Conservation (phyloP, 345 rosid species). For the Lagerstroemia speciosa region DNA sequence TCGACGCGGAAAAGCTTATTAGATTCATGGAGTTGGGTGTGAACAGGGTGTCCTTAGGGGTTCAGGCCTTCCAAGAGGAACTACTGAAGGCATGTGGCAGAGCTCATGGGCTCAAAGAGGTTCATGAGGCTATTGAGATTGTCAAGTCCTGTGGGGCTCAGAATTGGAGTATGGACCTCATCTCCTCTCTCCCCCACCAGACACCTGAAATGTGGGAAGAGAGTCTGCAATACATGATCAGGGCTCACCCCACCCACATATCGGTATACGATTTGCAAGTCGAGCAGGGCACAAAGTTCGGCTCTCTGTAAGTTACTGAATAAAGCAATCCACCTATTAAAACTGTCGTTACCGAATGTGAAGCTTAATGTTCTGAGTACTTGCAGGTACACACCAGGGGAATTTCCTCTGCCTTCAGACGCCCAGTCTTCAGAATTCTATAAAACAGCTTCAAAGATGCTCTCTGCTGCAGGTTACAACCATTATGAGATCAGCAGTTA, state of each 20-base stretch:
- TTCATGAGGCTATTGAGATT: constrained; percentile 69
- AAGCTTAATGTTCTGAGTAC: background rate
- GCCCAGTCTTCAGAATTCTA: constrained; percentile 72
- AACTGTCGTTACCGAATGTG: background rate
- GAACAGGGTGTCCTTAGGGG: constrained; percentile 91
- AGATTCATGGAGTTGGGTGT: constrained; percentile 65
- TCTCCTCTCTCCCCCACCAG: constrained; percentile 87
- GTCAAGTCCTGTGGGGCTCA: constrained; percentile 49
- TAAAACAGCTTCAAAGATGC: constrained; percentile 56
- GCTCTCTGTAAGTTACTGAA: constrained; percentile 44
- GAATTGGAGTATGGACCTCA: constrained; percentile 94
- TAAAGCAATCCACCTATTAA: background rate
- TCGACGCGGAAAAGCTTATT: constrained; percentile 44
- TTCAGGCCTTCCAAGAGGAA: constrained; percentile 88
- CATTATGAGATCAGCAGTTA: constrained; percentile 93
- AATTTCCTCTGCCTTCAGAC: constrained; percentile 83
- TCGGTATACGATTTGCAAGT: constrained; percentile 98
- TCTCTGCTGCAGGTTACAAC: constrained; percentile 50
- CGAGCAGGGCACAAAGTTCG: constrained; percentile 88
- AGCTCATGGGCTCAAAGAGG: constrained; percentile 73
- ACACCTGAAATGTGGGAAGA: constrained; percentile 77
- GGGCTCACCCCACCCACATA: constrained; percentile 58
- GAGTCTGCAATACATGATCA: constrained; percentile 52
- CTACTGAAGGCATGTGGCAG: constrained; percentile 80
- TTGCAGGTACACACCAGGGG: constrained; percentile 82